Conservation (phyloP, 2,329 filamentous ascomycete species). For the Trichoderma sp. region DNA sequence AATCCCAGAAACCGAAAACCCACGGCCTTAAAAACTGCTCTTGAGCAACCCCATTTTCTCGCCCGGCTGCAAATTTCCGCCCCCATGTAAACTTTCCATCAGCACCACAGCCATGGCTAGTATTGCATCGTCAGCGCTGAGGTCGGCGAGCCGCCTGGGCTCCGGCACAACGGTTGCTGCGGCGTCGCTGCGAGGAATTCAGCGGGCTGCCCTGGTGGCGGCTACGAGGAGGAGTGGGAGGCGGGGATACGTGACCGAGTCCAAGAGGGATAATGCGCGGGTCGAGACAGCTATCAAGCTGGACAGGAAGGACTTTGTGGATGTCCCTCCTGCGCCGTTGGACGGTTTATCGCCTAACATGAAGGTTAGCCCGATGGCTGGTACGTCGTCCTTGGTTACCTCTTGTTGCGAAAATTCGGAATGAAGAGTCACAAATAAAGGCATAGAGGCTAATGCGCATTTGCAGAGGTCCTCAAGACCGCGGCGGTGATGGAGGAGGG, state of each 20-base stretch:
- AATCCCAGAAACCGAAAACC: constrained; percentile 32
- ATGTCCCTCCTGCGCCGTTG: constrained; percentile 44
- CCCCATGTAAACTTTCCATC: constrained; percentile 29
- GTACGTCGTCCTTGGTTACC: constrained; percentile 34
- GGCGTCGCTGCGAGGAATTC: constrained; percentile 35
- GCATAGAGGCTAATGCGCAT: constrained; percentile 20
- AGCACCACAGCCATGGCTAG: constrained; percentile 56
- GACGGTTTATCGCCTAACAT: constrained; percentile 49
- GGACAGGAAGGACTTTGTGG: constrained; percentile 80
- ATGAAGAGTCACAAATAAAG: neutral
- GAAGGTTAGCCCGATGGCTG: constrained; percentile 73
- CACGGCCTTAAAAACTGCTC: constrained; percentile 6
- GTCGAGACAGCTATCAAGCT: constrained; percentile 85
- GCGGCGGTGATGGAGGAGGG: constrained; percentile 93
- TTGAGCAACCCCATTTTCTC: constrained; percentile 30
- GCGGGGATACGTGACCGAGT: constrained; percentile 81
- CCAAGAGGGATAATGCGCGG: constrained; percentile 76
- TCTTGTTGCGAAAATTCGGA: constrained; percentile 1
- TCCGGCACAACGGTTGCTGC: constrained; percentile 40
- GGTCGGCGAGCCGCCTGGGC: constrained; percentile 69
- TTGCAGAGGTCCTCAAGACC: constrained; percentile 77
- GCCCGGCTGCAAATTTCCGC: constrained; percentile 28
- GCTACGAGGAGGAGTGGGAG: constrained; percentile 37
- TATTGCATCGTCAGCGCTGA: constrained; percentile 67
- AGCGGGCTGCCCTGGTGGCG: constrained; percentile 36